A percentile compares a stretch with the other conserved stretches of the same genome.
phyloP scores from a whole-genome alignment of 1,139 yeast species.

The Lodderomyces elongisporus region DNA sequence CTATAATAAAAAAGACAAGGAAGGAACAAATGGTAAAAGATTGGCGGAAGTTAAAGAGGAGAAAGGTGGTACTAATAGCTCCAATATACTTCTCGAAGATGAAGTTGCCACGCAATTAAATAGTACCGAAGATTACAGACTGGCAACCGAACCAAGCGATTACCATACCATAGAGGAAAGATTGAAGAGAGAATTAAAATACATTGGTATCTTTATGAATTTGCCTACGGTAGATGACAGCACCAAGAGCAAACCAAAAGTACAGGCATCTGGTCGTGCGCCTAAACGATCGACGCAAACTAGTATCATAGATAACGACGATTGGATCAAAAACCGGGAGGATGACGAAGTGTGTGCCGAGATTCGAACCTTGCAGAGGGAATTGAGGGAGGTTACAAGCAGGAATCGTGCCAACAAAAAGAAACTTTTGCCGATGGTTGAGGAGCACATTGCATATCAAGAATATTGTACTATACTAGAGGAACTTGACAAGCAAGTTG shows the following conservation, averaged over 20 bases:
- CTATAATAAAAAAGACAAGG: no score
- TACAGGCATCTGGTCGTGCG: slow-evolving; percentile 16
- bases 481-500: slow-evolving; percentile 93
- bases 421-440: slow-evolving; percentile 65
- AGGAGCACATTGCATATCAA: slow-evolving; percentile 91
- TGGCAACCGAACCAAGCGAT: slow-evolving; percentile 43
- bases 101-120: slow-evolving; percentile 38
- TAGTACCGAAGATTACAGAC: slow-evolving; percentile 32
- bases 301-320: slow-evolving; percentile 57
- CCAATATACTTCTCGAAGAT: slow-evolving; percentile 15
- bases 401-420: slow-evolving; percentile 67
- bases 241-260: slow-evolving; percentile 17
- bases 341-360: slow-evolving; percentile 95
- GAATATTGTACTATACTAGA: slow-evolving; percentile 87
- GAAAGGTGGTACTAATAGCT: background rate
- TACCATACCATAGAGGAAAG: slow-evolving; percentile 83
- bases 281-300: slow-evolving; percentile 18
- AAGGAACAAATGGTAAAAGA: background rate
- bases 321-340: slow-evolving; percentile 76
- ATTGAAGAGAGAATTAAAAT: slow-evolving; percentile 77
- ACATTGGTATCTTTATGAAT: slow-evolving; percentile 86
- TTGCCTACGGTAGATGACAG: slow-evolving; percentile 28
- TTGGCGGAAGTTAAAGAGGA: background rate
- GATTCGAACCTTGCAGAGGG: slow-evolving; percentile 65
- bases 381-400: slow-evolving; percentile 56